Base-by-base conservation (phyloP, 768 basidiomycete species). In the Termitomyces sp. region DNA sequence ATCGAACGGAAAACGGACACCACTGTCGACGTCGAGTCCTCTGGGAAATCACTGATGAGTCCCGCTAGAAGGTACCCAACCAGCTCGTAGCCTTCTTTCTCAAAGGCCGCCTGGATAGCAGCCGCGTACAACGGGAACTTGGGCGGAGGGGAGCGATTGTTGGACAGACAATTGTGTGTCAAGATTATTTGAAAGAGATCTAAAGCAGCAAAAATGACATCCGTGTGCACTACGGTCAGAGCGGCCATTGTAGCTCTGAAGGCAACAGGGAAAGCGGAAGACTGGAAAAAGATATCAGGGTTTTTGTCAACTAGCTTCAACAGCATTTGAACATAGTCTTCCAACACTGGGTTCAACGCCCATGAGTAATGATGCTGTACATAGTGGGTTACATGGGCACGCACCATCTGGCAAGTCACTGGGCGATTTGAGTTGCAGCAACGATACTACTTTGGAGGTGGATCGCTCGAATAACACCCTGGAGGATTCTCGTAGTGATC, bases 261-360 rank as follows among this genome's bases (percentile, higher is more conserved):
- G 10, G 88, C 87, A 49, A 86, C 68, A 5, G 90, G 84, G 71
- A 98, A 91, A 13, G 83, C 79, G 6, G 87, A 75, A 2, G 92
- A 91, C 59, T 85, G 77, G 74, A 96, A 89, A 62, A 94, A 82
- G 43, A 91, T 74, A 52, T 89, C 85, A 5, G 96, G 92, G 0
- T 81, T 76, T 61, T 79, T 72, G 43, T 86, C 81, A 49, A 87
- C 71, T 65, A 94, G 75, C 61, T 86, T 84, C 54, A 86, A 71
- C 14, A 93, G 72, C 72, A 94, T 79, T 60, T 92, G 94, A 52
- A 94, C 68, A 63, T 95, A 98, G 68, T 99, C 97, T 69, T 98
- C 96, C 65, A 99, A 74, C 27, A 98, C 97, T 98, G 42, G 62
- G 34, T 27, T 44, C 2, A 26, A 50, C 12, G 8, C 26, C 4